Evolutionary conservation across 1,284 basidiomycete genomes (phyloP).

Genomic region (Kalmanozyma brasiliensis): DNA sequence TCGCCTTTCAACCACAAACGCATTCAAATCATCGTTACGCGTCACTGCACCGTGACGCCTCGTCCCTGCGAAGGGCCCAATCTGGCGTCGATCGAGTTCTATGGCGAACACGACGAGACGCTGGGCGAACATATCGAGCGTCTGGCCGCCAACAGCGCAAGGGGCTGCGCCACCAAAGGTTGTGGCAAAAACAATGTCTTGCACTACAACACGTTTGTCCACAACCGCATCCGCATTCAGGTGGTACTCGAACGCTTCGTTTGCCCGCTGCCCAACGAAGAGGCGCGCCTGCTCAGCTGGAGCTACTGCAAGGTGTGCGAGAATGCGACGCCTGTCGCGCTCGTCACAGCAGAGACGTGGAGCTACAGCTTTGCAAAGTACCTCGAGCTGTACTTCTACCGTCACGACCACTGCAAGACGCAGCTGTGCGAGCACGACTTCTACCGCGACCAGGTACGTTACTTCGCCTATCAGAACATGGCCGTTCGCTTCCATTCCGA

Average conservation of each 20-base stretch:
- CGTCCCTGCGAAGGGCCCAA: conserved; percentile 71
- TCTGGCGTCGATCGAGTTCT: conserved; percentile 83
- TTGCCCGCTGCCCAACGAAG: conserved; percentile 69
- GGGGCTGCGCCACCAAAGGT: conserved; percentile 79
- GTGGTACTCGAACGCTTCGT: conserved; percentile 72
- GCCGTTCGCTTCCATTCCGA: conserved; percentile 92
- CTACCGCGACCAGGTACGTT: conserved; percentile 90
- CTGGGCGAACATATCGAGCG: conserved; percentile 91
- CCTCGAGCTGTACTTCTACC: conserved; percentile 90
- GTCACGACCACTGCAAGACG: conserved; percentile 79
- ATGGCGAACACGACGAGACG: conserved; percentile 90
- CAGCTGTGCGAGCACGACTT: conserved; percentile 91
- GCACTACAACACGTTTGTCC: conserved; percentile 88
- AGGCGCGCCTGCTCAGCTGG: conserved; percentile 88
- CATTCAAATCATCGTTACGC: conserved; percentile 80
- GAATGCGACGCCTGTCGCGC: conserved; percentile 78
- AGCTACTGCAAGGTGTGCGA: conserved; percentile 79
- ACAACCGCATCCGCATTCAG: conserved; percentile 84
- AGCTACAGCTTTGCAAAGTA: conserved; percentile 93
- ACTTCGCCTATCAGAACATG: conserved; percentile 78
- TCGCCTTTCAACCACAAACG: conserved; percentile 91
- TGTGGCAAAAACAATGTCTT: conserved; percentile 83
- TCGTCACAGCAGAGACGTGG: conserved; percentile 91
- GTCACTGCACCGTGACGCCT: conserved; percentile 74
- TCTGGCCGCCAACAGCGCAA: conserved; percentile 77